phyloP scores from a whole-genome alignment of 495 filamentous ascomycete species.

The Lasiosphaeria hispida region DNA sequence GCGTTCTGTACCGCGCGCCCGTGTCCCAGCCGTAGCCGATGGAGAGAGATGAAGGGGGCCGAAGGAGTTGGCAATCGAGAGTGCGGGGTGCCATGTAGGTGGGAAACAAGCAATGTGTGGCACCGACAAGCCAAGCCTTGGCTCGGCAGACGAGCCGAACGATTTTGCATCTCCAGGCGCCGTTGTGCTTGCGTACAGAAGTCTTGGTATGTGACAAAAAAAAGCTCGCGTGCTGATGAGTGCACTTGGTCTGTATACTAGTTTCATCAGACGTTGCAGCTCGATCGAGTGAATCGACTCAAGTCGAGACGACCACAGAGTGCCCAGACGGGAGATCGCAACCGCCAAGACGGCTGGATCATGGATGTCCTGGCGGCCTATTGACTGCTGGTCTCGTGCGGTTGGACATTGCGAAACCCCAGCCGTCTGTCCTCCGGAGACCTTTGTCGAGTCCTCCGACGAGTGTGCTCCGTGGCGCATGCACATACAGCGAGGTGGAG shows the following conservation, averaged over 20 bases:
- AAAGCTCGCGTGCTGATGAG: not conserved
- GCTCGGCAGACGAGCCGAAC: conserved; percentile 6
- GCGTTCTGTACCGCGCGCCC: not conserved
- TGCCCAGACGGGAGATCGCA: conserved; percentile 35
- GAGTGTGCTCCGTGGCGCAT: not conserved
- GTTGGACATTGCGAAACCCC: not conserved
- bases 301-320: conserved; percentile 23
- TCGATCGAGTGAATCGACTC: conserved; percentile 14
- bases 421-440: too few relatives aligned
- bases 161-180: not conserved
- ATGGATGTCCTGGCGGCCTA: not conserved
- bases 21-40: not conserved
- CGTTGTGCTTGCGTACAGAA: too few relatives aligned
- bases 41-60: not conserved
- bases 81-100: not conserved
- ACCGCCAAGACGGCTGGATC: conserved; percentile 18
- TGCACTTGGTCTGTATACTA: conserved; percentile 8
- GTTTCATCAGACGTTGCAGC: conserved; percentile 10
- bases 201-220: too few relatives aligned
- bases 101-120: not conserved
- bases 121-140: conserved; percentile 3
- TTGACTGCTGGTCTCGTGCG: not conserved
- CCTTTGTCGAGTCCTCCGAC: not conserved
- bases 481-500: too few relatives aligned
- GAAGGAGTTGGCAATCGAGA: not conserved